Evolutionary conservation across 2,329 filamentous ascomycete genomes (phyloP), one percentile per base, ranked within the genome.

Genomic region (Paecilomyces niveus): DNA sequence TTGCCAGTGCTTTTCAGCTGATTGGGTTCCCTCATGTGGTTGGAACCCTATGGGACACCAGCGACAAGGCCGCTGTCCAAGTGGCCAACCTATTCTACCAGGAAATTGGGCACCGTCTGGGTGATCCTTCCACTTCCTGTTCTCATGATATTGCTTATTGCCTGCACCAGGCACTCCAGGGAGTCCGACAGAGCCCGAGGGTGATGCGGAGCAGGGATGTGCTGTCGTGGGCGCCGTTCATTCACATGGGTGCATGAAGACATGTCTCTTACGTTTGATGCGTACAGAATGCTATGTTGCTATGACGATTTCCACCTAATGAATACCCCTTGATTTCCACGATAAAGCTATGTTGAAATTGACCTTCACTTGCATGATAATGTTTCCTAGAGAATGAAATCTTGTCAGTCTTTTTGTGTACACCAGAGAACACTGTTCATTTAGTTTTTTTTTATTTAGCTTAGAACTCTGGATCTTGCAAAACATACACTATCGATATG

Each of bases 1-100:
- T 74, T 8, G 72, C 66, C 4, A 70, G 68, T 50, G 70, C 61
- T 5, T 75, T 76, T 57, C 73, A 76, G 61, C 63, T 74, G 5
- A 68, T 69, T 3, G 70, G 73, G 0, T 76, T 74, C 57, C 62
- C 60, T 9, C 66, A 73, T 58, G 70, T 75, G 2, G 56, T 76
- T 26, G 72, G 68, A 7, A 68, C 65, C 5, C 58, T 75, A 52
- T 74, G 71, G 72, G 57, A 62, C 24, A 58, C 67, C 2, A 57
- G 64, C 8, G 68, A 74, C 39, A 45, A 26, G 9, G 66, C 60
- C 7, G 66, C 67, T 26, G 64, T 58, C 7, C 51, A 66, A 29
- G 62, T 74, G 13, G 64, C 68, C 15, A 45, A 45, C 15, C 39
- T 45, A n/a, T 45, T 45, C 39, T 45, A 45, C 15, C 15, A 45